Evolutionary conservation across 441 rosid genomes (phyloP).

Genomic region (Lagerstroemia fauriei): DNA sequence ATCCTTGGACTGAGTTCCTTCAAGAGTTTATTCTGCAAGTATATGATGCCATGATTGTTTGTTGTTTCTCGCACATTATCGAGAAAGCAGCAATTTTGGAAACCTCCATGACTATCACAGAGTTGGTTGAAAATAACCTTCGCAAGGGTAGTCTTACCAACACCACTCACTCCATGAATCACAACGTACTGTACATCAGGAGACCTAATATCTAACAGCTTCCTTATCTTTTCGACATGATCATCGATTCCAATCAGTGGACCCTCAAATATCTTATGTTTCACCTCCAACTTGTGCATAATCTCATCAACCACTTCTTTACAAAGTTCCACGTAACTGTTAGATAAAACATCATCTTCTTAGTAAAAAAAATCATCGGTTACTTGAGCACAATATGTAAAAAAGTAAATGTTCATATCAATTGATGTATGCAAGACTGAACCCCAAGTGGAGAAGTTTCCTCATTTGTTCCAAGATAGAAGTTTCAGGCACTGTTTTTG

Average conservation of each 20-base stretch:
- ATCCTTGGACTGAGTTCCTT: background rate
- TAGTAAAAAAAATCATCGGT: no score
- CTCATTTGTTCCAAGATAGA: no score
- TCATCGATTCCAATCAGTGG: constrained; percentile 9
- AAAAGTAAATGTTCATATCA: no score
- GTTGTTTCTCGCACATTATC: constrained; percentile 6
- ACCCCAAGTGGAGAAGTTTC: no score
- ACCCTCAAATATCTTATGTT: no score
- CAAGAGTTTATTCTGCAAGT: background rate
- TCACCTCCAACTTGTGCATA: no score
- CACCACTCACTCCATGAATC: constrained; percentile 14
- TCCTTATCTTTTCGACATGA: background rate
- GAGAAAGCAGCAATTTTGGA: background rate
- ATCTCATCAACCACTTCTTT: no score
- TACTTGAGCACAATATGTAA: no score
- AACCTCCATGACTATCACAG: background rate
- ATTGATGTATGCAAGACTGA: no score
- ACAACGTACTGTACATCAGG: background rate
- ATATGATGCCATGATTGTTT: background rate
- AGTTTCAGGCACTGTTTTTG: no score
- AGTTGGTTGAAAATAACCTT: background rate
- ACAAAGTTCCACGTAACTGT: no score
- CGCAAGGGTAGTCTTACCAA: constrained; percentile 1
- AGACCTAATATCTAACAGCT: background rate
- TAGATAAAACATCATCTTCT: no score